Conservation (phyloP, 441 rosid species). For the Cnidoscolus chayamansa region DNA sequence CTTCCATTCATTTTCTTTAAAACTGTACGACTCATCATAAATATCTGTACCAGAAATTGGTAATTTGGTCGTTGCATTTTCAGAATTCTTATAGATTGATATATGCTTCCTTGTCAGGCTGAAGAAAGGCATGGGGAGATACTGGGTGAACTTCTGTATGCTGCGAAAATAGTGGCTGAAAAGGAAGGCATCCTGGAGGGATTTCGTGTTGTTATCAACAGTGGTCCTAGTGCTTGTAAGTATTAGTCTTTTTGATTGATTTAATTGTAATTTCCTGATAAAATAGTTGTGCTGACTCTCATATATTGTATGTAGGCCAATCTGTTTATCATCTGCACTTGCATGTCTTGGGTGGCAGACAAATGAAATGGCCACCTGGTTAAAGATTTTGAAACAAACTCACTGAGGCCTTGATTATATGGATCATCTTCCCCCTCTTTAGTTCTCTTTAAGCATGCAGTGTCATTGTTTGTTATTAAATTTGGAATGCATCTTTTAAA, state of each 20-base stretch:
- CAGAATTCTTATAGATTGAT: not conserved
- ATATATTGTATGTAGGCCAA: constrained; percentile 50
- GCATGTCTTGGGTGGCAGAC: constrained; percentile 83
- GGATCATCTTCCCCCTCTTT: not conserved
- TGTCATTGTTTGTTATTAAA: not conserved
- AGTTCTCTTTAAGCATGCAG: not conserved
- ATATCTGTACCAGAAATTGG: not conserved
- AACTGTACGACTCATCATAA: not conserved
- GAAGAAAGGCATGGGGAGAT: constrained; percentile 66
- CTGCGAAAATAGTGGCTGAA: constrained; percentile 82
- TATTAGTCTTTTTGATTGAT: constrained; percentile 13
- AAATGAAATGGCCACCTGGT: constrained; percentile 94
- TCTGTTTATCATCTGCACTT: constrained; percentile 90
- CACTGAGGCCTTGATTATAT: not conserved
- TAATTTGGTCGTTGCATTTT: not conserved
- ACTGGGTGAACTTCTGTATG: constrained; percentile 68
- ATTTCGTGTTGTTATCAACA: constrained; percentile 86
- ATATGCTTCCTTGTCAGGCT: constrained; percentile 43
- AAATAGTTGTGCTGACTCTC: constrained; percentile 5
- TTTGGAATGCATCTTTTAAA: not conserved
- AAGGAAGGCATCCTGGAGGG: constrained; percentile 80
- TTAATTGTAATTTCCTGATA: not conserved
- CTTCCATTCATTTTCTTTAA: not conserved
- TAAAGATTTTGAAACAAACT: constrained; percentile 25
- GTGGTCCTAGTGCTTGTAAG: constrained; percentile 75